Evolutionary conservation across 2,329 filamentous ascomycete species (phyloP).

Genomic region (Neonectria magnoliae): DNA sequence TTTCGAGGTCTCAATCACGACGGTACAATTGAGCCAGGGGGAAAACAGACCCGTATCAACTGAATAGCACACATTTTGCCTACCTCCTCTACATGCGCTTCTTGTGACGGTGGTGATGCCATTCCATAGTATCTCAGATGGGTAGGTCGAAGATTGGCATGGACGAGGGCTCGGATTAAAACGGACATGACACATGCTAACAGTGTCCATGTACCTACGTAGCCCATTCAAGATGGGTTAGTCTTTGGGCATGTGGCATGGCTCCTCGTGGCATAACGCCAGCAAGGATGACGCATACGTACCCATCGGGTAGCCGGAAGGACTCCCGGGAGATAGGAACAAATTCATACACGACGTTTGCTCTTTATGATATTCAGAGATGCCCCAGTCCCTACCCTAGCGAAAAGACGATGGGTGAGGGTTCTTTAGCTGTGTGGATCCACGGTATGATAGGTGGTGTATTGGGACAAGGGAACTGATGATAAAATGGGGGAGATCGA

Average conservation of each 20-base stretch:
- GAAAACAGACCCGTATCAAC: slow-evolving; percentile 22
- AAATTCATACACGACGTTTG: background rate
- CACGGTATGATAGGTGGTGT: slow-evolving; percentile 1
- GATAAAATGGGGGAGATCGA: background rate
- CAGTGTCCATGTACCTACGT: slow-evolving; percentile 22
- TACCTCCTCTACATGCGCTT: background rate
- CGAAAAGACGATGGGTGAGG: background rate
- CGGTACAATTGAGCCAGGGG: slow-evolving; percentile 33
- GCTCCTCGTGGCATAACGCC: background rate
- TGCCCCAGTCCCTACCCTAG: background rate
- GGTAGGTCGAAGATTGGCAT: no score
- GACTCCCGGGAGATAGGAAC: slow-evolving; percentile 10
- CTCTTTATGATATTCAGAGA: background rate
- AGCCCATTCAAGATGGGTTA: background rate
- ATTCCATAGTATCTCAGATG: no score
- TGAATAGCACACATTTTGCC: background rate
- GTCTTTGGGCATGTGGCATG: background rate
- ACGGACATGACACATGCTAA: background rate
- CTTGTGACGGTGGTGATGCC: background rate
- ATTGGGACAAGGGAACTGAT: slow-evolving; percentile 9
- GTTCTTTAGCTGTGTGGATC: slow-evolving; percentile 7
- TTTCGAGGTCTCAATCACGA: slow-evolving; percentile 40
- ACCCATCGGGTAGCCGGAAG: slow-evolving; percentile 14
- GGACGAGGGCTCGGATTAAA: background rate
- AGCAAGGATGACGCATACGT: slow-evolving; percentile 24